phyloP scores from a whole-genome alignment of 2,329 filamentous ascomycete genomes.

The Huntiella moniliformis region DNA sequence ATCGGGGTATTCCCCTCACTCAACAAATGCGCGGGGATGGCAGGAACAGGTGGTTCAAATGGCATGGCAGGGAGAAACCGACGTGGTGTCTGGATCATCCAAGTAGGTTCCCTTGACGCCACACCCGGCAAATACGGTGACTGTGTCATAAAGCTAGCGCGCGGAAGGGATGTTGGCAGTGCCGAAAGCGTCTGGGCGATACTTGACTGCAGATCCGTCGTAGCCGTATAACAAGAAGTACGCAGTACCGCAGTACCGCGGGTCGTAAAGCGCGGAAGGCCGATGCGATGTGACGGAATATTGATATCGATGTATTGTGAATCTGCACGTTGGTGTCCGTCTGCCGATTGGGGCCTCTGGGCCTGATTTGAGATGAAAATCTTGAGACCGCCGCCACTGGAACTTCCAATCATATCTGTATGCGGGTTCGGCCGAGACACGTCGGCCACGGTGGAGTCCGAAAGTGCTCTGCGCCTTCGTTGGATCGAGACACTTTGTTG shows the following conservation, averaged over 20 bases:
- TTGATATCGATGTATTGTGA: constrained; percentile 43
- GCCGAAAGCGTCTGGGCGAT: constrained; percentile 1
- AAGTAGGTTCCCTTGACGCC: constrained; percentile 10
- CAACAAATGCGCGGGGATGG: constrained; percentile 10
- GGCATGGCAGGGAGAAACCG: constrained; percentile 7
- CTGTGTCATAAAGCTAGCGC: constrained; percentile 6
- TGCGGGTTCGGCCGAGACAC: constrained; percentile 17
- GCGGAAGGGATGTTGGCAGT: constrained; percentile 4
- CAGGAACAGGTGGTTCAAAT: not conserved
- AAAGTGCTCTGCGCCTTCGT: constrained; percentile 45
- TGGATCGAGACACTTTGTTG: constrained; percentile 1
- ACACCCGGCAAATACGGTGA: constrained; percentile 5
- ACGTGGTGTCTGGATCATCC: constrained; percentile 9
- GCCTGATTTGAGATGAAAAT: constrained; percentile 52
- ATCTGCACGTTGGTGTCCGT: constrained; percentile 26
- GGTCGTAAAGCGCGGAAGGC: constrained; percentile 61
- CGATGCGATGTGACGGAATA: constrained; percentile 71
- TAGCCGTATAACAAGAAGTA: constrained; percentile 62
- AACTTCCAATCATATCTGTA: constrained; percentile 28
- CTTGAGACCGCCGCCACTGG: constrained; percentile 48
- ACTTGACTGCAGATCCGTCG: constrained; percentile 34
- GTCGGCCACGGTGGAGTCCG: constrained; percentile 61
- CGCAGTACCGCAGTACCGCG: constrained; percentile 60
- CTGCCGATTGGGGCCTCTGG: constrained; percentile 22
- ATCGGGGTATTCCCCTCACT: constrained; percentile 21